Base-by-base conservation (phyloP, 148 eudicot genomes). In the Nepenthes mirabilis region DNA sequence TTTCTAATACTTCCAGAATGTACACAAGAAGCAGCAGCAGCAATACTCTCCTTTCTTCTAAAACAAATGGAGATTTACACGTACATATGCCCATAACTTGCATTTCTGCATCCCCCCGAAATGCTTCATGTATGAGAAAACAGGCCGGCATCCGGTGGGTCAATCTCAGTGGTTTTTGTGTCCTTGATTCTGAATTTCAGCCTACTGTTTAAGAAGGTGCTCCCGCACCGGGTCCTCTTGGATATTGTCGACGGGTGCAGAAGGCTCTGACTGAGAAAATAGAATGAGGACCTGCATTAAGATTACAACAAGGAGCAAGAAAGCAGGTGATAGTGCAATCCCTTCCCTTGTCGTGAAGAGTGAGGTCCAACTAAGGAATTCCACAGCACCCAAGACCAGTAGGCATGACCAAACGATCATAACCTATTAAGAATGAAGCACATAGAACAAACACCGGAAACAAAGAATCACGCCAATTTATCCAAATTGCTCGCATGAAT, bases 271-370 rank as follows among this genome's bases (percentile, higher is more conserved):
- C 55, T 81, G 84, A 9, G 94, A 71, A 65, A 74, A 79, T 54
- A 76, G 48, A 37, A 83, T 75, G 43, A 86, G 80, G 58, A 83
- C 71, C 60, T 83, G 94, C 94, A 86, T 83, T 6, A 79, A 53
- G 66, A 83, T 58, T 34, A 65, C 36, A 4, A 75, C 79, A 14
- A 86, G 56, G 34, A 68, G 65, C 59, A 86, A 58, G 65, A 79
- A 59, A 12, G 34, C 56, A 34, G 67, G 70, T 23, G 70, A 69
- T 5, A 81, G n/a, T 23, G 71, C 63, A 33, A 77, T 33, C 50
- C 72, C 82, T 77, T 68, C 66, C 84, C 78, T 74, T 2, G 84
- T 77, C 13, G 74, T 63, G 67, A 79, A 67, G 14, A 83, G 67
- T 14, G 75, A 62, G 34, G 74, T 77, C 73, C 72, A 64, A 63